A percentile compares a stretch with the other conserved stretches of the same genome.
phyloP scores from a whole-genome alignment of 352 stramenopile genomes.

The Sclerospora graminicola region DNA sequence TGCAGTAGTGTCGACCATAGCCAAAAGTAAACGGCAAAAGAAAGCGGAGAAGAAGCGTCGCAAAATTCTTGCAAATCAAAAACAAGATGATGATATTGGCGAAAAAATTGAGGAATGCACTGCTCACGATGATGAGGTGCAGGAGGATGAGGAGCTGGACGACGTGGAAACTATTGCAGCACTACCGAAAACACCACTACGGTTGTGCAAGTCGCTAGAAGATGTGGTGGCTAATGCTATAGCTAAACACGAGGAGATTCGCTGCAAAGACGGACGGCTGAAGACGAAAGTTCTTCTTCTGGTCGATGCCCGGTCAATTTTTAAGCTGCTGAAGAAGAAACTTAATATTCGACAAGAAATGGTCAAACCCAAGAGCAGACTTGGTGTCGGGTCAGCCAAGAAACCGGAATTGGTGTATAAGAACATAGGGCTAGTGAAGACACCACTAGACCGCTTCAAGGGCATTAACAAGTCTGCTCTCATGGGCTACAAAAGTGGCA shows the following conservation, averaged over 20 bases:
- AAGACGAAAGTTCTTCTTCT: slow-evolving; percentile 64
- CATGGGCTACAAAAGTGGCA: slow-evolving; percentile 47
- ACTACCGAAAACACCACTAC: slow-evolving; percentile 26
- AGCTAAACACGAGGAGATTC: slow-evolving; percentile 40
- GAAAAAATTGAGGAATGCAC: slow-evolving; percentile 17
- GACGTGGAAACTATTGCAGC: slow-evolving; percentile 6
- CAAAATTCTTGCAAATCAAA: slow-evolving; percentile 20
- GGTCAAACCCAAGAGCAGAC: slow-evolving; percentile 42
- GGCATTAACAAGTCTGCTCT: slow-evolving; percentile 50
- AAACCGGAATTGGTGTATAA: slow-evolving; percentile 44
- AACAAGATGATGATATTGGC: slow-evolving; percentile 8
- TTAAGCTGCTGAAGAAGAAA: slow-evolving; percentile 53
- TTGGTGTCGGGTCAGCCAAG: slow-evolving; percentile 50
- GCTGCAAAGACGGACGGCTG: slow-evolving; percentile 41
- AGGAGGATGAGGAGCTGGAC: slow-evolving; percentile 1
- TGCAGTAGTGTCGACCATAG: slow-evolving; percentile 24
- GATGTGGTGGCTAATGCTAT: slow-evolving; percentile 32
- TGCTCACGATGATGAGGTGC: slow-evolving; percentile 8
- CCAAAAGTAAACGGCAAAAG: slow-evolving; percentile 23
- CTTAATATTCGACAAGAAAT: slow-evolving; percentile 44
- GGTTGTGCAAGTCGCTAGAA: slow-evolving; percentile 37
- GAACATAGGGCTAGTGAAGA: slow-evolving; percentile 59
- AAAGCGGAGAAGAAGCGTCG: slow-evolving; percentile 25
- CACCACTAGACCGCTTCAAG: slow-evolving; percentile 55
- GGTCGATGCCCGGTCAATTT: slow-evolving; percentile 34